Conservation (phyloP, 140 eudicot species). For the Ambrosia hybrid region DNA sequence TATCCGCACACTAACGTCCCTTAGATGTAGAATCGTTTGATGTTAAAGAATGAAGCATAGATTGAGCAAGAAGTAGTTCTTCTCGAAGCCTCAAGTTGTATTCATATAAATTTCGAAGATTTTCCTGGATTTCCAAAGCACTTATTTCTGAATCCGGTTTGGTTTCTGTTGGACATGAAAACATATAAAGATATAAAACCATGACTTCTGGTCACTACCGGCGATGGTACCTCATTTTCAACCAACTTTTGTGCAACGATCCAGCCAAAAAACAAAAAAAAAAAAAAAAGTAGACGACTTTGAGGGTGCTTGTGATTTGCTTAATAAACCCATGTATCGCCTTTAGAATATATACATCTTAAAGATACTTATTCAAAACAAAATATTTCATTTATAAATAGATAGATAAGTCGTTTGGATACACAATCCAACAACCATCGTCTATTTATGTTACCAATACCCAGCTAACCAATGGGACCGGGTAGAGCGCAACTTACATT, state of each 20-base stretch:
- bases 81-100: slow-evolving; percentile 63
- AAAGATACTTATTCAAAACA: too few species aligned
- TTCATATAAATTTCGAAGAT: slow-evolving; percentile 50
- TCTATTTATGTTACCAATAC: too few species aligned
- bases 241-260: too few species aligned
- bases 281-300: too few species aligned
- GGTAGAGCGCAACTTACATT: too few species aligned
- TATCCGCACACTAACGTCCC: slow-evolving; percentile 7
- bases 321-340: too few species aligned
- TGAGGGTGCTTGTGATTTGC: too few species aligned
- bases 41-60: slow-evolving; percentile 49
- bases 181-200: neutral
- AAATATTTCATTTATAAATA: too few species aligned
- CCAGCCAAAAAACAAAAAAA: too few species aligned
- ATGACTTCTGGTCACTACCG: neutral
- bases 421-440: neutral
- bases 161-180: slow-evolving; percentile 29
- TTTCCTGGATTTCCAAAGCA: slow-evolving; percentile 46
- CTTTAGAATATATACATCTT: too few species aligned
- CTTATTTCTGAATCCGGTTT: slow-evolving; percentile 35
- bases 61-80: slow-evolving; percentile 45
- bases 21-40: slow-evolving; percentile 14
- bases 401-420: neutral
- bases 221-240: neutral
- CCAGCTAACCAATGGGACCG: too few species aligned